Evolutionary conservation across 441 rosid genomes (phyloP).

Genomic region (Aquilaria agallochum): DNA sequence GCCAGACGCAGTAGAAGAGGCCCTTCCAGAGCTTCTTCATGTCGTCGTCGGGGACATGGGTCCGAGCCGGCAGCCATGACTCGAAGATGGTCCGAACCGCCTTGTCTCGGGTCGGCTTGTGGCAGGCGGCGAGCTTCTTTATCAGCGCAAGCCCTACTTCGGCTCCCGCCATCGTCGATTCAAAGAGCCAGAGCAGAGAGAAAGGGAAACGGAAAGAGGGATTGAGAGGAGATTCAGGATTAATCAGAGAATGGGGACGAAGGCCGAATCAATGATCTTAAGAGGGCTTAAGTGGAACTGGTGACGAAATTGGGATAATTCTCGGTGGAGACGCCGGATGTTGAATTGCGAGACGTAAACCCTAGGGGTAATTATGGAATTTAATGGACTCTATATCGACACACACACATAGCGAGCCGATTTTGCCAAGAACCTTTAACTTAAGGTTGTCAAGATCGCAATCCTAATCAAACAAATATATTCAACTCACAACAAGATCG

Average conservation of each 20-base stretch:
- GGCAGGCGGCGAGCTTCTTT: conserved; percentile 66
- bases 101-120: conserved; percentile 53
- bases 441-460: no score
- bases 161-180: conserved; percentile 18
- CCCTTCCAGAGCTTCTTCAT: conserved; percentile 96
- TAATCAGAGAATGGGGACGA: not conserved
- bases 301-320: not conserved
- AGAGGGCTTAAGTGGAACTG: not conserved
- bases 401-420: no score
- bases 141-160: conserved; percentile 46
- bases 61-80: conserved; percentile 71
- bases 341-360: not conserved
- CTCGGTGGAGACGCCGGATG: not conserved
- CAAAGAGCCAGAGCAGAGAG: not conserved
- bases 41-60: conserved; percentile 58
- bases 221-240: not conserved
- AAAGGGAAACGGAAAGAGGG: not conserved
- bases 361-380: conserved; percentile 14
- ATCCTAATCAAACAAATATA: no score
- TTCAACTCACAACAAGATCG: no score
- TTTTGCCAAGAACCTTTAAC: no score
- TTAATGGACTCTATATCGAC: no score
- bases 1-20: conserved; percentile 94
- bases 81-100: conserved; percentile 51
- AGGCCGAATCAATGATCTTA: not conserved